A percentile compares a stretch with the other conserved stretches of the same genome.
Conservation (phyloP, 2,329 filamentous ascomycete genomes). For the Paecilomyces dactylethromorphus region DNA sequence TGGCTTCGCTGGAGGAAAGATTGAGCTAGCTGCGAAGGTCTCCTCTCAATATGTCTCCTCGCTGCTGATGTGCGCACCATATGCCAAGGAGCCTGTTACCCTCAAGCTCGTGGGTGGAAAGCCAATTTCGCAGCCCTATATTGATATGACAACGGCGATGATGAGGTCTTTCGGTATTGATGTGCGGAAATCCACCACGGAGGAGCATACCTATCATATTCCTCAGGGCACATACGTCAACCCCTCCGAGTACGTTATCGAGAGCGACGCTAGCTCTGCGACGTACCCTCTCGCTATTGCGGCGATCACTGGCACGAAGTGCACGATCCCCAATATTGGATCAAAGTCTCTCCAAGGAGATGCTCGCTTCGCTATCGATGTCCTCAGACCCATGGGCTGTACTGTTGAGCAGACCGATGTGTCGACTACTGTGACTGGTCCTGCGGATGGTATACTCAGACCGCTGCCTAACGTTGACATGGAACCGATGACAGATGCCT, state of each 20-base stretch:
- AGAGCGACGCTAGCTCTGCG: conserved; percentile 95
- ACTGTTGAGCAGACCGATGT: conserved; percentile 73
- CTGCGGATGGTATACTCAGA: conserved; percentile 64
- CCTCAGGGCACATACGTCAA: conserved; percentile 78
- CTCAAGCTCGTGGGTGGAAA: conserved; percentile 89
- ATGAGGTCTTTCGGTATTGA: conserved; percentile 86
- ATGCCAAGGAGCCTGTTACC: conserved; percentile 89
- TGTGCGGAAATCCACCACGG: conserved; percentile 67
- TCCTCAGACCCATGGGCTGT: conserved; percentile 90
- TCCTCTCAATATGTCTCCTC: conserved; percentile 99
- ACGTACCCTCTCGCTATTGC: conserved; percentile 93
- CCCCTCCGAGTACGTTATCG: conserved; percentile 78
- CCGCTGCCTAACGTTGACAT: conserved; percentile 83
- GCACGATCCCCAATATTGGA: conserved; percentile 94
- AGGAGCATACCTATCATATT: conserved; percentile 89
- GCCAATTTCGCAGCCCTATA: conserved; percentile 93
- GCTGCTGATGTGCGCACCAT: conserved; percentile 92
- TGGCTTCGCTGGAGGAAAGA: conserved; percentile 77
- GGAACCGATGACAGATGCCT: conserved; percentile 99
- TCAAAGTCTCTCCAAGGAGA: conserved; percentile 89
- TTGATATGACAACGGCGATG: conserved; percentile 98
- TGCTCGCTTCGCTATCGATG: conserved; percentile 85
- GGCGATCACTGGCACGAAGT: conserved; percentile 90
- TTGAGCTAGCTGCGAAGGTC: conserved; percentile 87
- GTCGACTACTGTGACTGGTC: conserved; percentile 90